phyloP scores from a whole-genome alignment of 75 land plant genomes.

The Isoetes taiwanensis region DNA sequence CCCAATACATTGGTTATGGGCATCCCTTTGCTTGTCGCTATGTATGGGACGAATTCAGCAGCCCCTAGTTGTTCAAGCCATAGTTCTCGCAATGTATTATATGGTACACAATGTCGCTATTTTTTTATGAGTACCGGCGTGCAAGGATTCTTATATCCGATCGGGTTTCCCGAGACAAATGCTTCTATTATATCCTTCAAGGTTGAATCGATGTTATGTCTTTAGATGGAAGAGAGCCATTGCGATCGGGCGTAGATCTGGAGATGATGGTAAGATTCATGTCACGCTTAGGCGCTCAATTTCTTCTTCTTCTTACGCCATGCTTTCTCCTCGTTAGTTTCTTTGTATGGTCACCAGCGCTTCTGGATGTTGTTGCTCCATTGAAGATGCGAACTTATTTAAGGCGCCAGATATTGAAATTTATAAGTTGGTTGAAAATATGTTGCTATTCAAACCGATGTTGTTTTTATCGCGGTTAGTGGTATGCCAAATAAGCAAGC shows the following conservation, averaged over 20 bases:
- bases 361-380: too few species aligned
- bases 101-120: conserved; percentile 88
- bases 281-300: conserved; percentile 74
- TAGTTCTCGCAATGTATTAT: conserved; percentile 83
- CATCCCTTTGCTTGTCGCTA: conserved; percentile 72
- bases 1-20: conserved; percentile 98
- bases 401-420: too few species aligned
- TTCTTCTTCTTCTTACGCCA: too few species aligned
- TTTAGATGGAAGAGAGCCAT: conserved; percentile 67
- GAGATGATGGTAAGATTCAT: conserved; percentile 76
- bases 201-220: conserved; percentile 89
- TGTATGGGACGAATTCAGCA: conserved; percentile 62
- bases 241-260: conserved; percentile 58
- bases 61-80: conserved; percentile 71
- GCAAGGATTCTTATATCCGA: conserved; percentile 65
- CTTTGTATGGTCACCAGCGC: too few species aligned
- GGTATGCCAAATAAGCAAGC: too few species aligned
- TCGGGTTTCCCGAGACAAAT: conserved; percentile 89
- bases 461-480: too few species aligned
- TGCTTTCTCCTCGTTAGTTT: too few species aligned
- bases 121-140: conserved; percentile 80
- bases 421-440: too few species aligned
- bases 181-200: conserved; percentile 75
- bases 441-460: too few species aligned
- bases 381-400: too few species aligned